Conservation (phyloP, 768 basidiomycete genomes). For the Strobilomyces dryophilus region DNA sequence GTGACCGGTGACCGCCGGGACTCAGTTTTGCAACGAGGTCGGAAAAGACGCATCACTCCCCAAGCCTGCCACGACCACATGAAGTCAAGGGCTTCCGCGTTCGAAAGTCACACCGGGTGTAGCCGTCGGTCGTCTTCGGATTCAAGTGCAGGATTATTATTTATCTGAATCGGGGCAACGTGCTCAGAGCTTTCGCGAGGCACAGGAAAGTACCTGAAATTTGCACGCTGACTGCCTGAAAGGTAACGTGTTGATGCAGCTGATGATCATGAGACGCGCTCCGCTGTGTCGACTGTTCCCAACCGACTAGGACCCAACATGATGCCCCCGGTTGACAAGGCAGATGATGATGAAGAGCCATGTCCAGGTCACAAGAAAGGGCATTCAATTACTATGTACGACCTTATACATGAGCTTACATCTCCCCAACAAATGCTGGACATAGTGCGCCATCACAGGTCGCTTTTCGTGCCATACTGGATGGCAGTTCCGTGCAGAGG, state of each 20-base stretch:
- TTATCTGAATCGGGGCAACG: too few species aligned
- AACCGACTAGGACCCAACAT: not conserved
- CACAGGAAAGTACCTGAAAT: not conserved
- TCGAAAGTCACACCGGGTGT: not conserved
- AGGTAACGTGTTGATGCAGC: not conserved
- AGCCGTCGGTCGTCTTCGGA: too few species aligned
- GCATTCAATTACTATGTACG: not conserved
- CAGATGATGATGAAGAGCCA: too few species aligned
- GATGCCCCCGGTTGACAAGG: not conserved
- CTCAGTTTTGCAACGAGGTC: too few species aligned
- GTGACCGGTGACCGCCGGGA: not conserved
- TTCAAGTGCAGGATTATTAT: too few species aligned
- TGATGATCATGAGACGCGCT: not conserved
- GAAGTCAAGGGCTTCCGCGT: not conserved
- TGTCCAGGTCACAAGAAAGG: not conserved
- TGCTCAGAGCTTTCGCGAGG: not conserved
- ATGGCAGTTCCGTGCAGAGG: not conserved
- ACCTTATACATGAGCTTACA: slow-evolving; percentile 6
- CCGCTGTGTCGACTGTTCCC: not conserved
- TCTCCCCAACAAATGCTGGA: slow-evolving; percentile 5
- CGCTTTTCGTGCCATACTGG: slow-evolving; percentile 20
- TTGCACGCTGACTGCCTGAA: not conserved
- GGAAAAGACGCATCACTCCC: too few species aligned
- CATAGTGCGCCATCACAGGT: slow-evolving; percentile 8
- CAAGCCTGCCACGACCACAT: not conserved